Percentiles rank a stretch among this genome's conserved stretches.
phyloP scores from a whole-genome alignment of 306 rosid species.

The Ormosia emarginata region DNA sequence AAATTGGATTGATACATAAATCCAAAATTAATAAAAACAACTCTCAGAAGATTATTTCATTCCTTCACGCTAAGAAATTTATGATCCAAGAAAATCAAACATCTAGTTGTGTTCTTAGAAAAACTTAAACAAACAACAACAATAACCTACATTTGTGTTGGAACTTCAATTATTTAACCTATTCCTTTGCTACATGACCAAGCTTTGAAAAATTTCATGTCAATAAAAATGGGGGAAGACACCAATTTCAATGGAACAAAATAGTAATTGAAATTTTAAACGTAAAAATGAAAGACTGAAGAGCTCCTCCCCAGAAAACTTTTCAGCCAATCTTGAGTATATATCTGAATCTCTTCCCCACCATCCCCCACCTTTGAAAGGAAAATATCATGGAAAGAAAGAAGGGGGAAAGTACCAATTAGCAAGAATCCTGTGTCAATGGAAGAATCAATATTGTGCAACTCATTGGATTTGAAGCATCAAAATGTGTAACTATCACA shows the following conservation, averaged over 20 bases:
- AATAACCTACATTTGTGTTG: constrained; percentile 55
- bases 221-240: constrained; percentile 56
- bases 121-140: constrained; percentile 43
- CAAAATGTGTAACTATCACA: constrained; percentile 12
- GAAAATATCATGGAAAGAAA: constrained; percentile 30
- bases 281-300: constrained; percentile 22
- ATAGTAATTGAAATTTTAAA: constrained; percentile 35
- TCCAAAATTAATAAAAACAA: constrained; percentile 28
- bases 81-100: constrained; percentile 41
- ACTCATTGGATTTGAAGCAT: constrained; percentile 32
- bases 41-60: constrained; percentile 47
- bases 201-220: constrained; percentile 51
- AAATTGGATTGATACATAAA: constrained; percentile 31
- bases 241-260: constrained; percentile 44
- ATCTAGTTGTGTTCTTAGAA: constrained; percentile 44
- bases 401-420: constrained; percentile 60
- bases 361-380: constrained; percentile 36
- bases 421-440: constrained; percentile 53
- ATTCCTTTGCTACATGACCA: constrained; percentile 64
- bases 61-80: constrained; percentile 31
- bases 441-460: constrained; percentile 45
- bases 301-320: constrained; percentile 43
- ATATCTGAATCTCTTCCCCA: constrained; percentile 49
- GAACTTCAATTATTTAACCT: constrained; percentile 68
- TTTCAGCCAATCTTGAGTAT: constrained; percentile 61